Evolutionary conservation across 192 early-diverging fungal species (phyloP).

Genomic region (Oehlia diaphana): DNA sequence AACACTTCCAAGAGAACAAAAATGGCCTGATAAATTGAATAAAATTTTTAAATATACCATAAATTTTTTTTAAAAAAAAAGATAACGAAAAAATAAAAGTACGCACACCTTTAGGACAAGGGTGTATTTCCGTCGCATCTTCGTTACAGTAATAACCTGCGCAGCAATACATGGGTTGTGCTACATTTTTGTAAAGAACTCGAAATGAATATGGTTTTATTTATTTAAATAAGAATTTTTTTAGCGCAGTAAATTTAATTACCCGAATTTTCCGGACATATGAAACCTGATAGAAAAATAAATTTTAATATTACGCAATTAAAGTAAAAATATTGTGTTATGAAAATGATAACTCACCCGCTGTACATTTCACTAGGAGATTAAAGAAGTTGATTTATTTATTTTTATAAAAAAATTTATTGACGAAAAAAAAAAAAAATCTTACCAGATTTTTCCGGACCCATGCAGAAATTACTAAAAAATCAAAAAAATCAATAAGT

Average conservation of each 20-base stretch:
- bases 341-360: background rate
- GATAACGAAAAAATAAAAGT: conserved; percentile 51
- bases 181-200: conserved; percentile 48
- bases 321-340: background rate
- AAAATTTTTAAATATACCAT: conserved; percentile 9
- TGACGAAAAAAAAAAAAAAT: background rate
- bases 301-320: background rate
- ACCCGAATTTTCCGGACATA: conserved; percentile 4
- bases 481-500: background rate
- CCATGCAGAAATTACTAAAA: background rate
- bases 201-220: background rate
- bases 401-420: background rate
- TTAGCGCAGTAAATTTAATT: background rate
- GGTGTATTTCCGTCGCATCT: conserved; percentile 39
- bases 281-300: background rate
- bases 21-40: background rate
- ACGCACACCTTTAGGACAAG: conserved; percentile 47
- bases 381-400: too few species aligned
- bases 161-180: conserved; percentile 63
- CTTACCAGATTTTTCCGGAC: background rate
- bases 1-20: background rate
- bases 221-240: background rate
- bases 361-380: background rate
- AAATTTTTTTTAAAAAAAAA: conserved; percentile 37
- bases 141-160: conserved; percentile 56